Conservation (phyloP, 495 filamentous ascomycete species). For the Haplographium delicatum region DNA sequence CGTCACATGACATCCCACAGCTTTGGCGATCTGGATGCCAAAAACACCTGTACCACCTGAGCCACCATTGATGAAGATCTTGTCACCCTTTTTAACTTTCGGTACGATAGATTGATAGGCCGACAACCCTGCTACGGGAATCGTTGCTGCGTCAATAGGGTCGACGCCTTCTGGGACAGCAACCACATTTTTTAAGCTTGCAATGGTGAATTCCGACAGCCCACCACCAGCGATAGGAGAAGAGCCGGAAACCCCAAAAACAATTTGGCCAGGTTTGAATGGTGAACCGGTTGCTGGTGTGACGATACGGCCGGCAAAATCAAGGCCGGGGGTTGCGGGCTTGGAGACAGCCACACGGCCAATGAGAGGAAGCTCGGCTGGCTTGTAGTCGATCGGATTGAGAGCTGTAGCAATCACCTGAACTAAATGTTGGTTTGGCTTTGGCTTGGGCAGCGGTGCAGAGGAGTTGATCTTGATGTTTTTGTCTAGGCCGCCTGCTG, state of each 20-base stretch:
- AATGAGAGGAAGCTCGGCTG: slow-evolving; percentile 47
- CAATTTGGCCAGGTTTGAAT: slow-evolving; percentile 46
- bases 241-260: slow-evolving; percentile 44
- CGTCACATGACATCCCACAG: slow-evolving; percentile 57
- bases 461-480: slow-evolving; percentile 46
- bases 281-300: slow-evolving; percentile 17
- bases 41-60: slow-evolving; percentile 58
- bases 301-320: slow-evolving; percentile 59
- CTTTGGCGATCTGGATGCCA: slow-evolving; percentile 62
- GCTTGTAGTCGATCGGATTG: slow-evolving; percentile 71
- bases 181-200: slow-evolving; percentile 13
- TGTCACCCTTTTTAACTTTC: slow-evolving; percentile 46
- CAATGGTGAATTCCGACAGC: slow-evolving; percentile 47
- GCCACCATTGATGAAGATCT: slow-evolving; percentile 65
- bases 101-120: slow-evolving; percentile 55
- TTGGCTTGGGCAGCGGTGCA: slow-evolving; percentile 34
- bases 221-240: slow-evolving; percentile 42
- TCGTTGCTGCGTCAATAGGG: slow-evolving; percentile 42
- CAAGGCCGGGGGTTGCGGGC: slow-evolving; percentile 54
- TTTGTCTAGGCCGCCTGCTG: slow-evolving; percentile 48
- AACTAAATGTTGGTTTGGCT: slow-evolving; percentile 47
- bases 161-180: slow-evolving; percentile 49
- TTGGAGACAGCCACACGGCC: slow-evolving; percentile 36
- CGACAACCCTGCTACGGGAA: slow-evolving; percentile 53
- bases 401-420: slow-evolving; percentile 49